Conservation (phyloP, 352 stramenopile species). For the Phytopythium helicoides region DNA sequence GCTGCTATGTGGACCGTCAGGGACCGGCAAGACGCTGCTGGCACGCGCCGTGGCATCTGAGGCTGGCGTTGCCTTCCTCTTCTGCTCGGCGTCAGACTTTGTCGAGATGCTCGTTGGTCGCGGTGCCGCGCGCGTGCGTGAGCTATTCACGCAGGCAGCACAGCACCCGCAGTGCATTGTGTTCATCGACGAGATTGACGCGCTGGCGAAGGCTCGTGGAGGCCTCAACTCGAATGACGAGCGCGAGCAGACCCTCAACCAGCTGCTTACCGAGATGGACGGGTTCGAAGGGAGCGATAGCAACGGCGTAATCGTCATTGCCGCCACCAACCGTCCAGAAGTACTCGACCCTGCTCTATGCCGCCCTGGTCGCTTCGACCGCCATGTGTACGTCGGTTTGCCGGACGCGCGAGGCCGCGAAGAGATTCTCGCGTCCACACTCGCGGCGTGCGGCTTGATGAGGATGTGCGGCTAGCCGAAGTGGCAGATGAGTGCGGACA, state of each 20-base stretch:
- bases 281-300: constrained; percentile 87
- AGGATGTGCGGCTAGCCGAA: constrained; percentile 45
- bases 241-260: constrained; percentile 95
- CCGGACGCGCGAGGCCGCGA: constrained; percentile 91
- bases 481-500: constrained; percentile 56
- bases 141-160: constrained; percentile 93
- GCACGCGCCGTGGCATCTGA: constrained; percentile 91
- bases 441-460: constrained; percentile 54
- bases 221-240: constrained; percentile 93
- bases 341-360: constrained; percentile 96
- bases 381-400: constrained; percentile 94
- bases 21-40: constrained; percentile 95
- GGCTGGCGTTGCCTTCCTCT: constrained; percentile 94
- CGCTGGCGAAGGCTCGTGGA: constrained; percentile 84
- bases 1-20: constrained; percentile 92
- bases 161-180: constrained; percentile 96
- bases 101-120: constrained; percentile 97
- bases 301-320: constrained; percentile 95
- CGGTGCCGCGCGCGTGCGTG: constrained; percentile 91
- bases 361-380: constrained; percentile 95
- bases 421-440: constrained; percentile 73
- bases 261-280: constrained; percentile 89
- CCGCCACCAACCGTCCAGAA: constrained; percentile 95
- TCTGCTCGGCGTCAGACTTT: constrained; percentile 96
- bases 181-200: constrained; percentile 98